Conservation (phyloP, 2,329 filamentous ascomycete genomes). For the Ceratocystis alfenasii region DNA sequence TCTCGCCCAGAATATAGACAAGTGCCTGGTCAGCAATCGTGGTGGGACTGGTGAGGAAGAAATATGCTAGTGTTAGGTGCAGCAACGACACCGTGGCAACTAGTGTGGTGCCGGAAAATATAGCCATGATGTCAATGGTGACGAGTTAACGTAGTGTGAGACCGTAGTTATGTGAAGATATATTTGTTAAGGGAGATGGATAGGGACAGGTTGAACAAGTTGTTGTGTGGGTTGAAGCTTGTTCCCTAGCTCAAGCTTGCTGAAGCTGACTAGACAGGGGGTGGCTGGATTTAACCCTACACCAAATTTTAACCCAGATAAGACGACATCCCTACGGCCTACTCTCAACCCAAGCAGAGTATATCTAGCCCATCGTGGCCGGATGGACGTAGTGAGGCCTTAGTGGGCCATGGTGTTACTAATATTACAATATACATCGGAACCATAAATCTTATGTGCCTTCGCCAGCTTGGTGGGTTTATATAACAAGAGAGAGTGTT, state of each 20-base stretch:
- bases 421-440: no score
- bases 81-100: constrained; percentile 73
- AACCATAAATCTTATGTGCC: neutral
- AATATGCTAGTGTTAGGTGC: constrained; percentile 71
- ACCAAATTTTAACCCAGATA: neutral
- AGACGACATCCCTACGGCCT: no score
- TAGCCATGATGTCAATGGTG: constrained; percentile 48
- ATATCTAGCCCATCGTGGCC: no score
- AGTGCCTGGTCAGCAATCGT: constrained; percentile 66
- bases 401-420: no score
- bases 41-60: constrained; percentile 64
- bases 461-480: neutral
- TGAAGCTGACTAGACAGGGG: neutral
- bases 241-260: neutral
- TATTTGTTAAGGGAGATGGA: neutral
- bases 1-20: constrained; percentile 70
- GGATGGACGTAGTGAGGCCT: no score
- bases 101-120: constrained; percentile 69
- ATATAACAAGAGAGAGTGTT: neutral
- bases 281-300: neutral
- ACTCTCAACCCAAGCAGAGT: no score
- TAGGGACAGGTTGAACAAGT: constrained; percentile 3
- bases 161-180: neutral
- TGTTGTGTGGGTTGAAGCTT: neutral
- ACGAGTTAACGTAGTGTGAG: neutral